Percentiles rank a stretch among this genome's conserved stretches.
phyloP scores from a whole-genome alignment of 202 grass and related monocot genomes.

The Elaeis oleifera region DNA sequence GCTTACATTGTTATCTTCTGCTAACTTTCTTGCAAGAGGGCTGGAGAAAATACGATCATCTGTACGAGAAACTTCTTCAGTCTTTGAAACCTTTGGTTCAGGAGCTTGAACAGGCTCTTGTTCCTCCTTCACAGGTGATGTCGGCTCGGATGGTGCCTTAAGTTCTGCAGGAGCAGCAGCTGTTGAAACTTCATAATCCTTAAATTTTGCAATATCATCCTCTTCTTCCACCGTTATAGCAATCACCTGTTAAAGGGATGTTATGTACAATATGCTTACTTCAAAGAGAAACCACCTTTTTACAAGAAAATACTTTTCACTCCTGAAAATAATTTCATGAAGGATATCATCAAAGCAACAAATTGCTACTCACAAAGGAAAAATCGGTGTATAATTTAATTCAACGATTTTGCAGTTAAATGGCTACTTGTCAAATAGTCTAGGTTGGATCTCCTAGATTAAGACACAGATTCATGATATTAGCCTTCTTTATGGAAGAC shows the following conservation, averaged over 20 bases:
- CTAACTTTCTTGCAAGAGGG: slow-evolving; percentile 84
- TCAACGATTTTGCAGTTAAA: no score
- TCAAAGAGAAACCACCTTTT: neutral
- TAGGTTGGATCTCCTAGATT: no score
- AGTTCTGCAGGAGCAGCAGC: slow-evolving; percentile 46
- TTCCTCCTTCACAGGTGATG: slow-evolving; percentile 45
- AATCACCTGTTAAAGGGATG: slow-evolving; percentile 42
- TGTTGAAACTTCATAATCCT: slow-evolving; percentile 67
- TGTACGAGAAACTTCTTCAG: slow-evolving; percentile 38
- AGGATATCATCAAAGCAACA: no score
- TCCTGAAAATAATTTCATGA: no score
- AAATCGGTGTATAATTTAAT: no score
- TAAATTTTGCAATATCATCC: slow-evolving; percentile 75
- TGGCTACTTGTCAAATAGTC: no score
- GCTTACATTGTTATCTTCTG: slow-evolving; percentile 83
- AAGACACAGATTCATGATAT: no score
- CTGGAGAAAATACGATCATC: slow-evolving; percentile 72
- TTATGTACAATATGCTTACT: neutral
- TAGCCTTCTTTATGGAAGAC: no score
- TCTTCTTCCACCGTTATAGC: slow-evolving; percentile 83
- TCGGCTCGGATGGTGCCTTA: slow-evolving; percentile 39
- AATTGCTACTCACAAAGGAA: no score
- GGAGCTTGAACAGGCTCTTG: slow-evolving; percentile 30
- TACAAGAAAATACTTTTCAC: neutral
- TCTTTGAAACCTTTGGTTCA: slow-evolving; percentile 47